Percentiles rank a stretch among this genome's conserved stretches.
Evolutionary conservation across 1,284 basidiomycete species (phyloP).

Genomic region (Leccinum cinnamomeum): DNA sequence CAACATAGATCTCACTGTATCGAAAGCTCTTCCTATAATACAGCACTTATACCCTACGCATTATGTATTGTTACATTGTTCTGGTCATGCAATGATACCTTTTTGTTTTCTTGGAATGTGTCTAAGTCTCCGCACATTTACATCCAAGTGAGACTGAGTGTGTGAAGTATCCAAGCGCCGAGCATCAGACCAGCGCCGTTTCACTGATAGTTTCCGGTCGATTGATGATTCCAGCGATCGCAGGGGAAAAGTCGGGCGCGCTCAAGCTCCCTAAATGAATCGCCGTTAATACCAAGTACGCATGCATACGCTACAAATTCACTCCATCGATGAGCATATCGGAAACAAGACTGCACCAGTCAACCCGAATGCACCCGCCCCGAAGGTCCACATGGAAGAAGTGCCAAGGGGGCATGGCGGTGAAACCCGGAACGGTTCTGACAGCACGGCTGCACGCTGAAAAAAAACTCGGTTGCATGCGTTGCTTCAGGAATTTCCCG

Average conservation of each 20-base stretch:
- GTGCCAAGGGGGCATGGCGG: background rate
- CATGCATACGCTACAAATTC: background rate
- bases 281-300: background rate
- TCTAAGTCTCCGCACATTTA: background rate
- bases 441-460: background rate
- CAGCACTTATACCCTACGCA: slow-evolving; percentile 25
- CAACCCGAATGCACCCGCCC: background rate
- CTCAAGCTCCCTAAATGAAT: background rate
- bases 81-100: slow-evolving; percentile 3
- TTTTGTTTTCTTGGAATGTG: slow-evolving; percentile 11
- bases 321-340: slow-evolving; percentile 6
- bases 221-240: background rate
- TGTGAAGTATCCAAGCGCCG: background rate
- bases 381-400: slow-evolving; percentile 5
- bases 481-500: background rate
- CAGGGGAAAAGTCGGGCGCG: background rate
- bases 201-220: background rate
- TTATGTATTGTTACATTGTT: slow-evolving; percentile 21
- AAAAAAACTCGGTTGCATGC: slow-evolving; percentile 6
- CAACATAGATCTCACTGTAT: slow-evolving; percentile 26
- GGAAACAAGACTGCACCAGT: background rate
- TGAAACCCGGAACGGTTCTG: background rate
- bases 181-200: background rate
- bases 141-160: background rate
- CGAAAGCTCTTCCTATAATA: slow-evolving; percentile 17